Conservation (phyloP, 176 grass and related monocot species). For the Aegilops sharonensis region DNA sequence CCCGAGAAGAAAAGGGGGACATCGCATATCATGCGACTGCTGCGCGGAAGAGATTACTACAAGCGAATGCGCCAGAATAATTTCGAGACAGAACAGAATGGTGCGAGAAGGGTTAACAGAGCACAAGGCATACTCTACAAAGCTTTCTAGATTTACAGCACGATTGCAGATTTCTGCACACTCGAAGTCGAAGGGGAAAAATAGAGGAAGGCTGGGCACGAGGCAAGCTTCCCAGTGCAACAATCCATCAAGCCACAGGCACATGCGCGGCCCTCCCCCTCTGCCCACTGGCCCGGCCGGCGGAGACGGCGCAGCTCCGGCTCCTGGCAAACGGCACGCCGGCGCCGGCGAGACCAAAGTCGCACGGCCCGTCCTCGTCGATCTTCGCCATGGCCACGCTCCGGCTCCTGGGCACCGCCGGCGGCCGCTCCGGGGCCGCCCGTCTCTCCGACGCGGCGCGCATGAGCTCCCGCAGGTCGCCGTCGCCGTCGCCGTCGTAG, state of each 20-base stretch:
- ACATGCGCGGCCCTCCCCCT: background rate
- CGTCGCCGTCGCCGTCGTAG: constrained; percentile 10
- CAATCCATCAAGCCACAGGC: background rate
- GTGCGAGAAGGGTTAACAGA: no score
- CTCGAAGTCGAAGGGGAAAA: background rate
- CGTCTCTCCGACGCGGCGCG: constrained; percentile 61
- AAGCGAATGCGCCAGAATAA: background rate
- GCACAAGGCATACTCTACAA: background rate
- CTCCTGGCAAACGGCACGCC: constrained; percentile 38
- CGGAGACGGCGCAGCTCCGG: constrained; percentile 32
- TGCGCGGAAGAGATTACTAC: no score
- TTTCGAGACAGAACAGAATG: background rate
- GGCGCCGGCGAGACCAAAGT: constrained; percentile 34
- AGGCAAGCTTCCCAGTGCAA: background rate
- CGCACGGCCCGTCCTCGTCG: constrained; percentile 65
- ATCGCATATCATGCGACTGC: no score
- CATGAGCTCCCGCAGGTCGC: constrained; percentile 68
- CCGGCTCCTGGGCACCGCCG: constrained; percentile 37
- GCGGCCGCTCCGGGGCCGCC: background rate
- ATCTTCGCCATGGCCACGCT: constrained; percentile 69
- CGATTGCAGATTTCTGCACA: background rate
- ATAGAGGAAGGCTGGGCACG: background rate
- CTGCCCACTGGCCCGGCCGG: background rate
- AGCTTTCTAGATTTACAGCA: background rate
- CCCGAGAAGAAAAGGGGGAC: no score